Evolutionary conservation across 2,329 filamentous ascomycete species (phyloP).

Genomic region (Fusarium virguliforme): DNA sequence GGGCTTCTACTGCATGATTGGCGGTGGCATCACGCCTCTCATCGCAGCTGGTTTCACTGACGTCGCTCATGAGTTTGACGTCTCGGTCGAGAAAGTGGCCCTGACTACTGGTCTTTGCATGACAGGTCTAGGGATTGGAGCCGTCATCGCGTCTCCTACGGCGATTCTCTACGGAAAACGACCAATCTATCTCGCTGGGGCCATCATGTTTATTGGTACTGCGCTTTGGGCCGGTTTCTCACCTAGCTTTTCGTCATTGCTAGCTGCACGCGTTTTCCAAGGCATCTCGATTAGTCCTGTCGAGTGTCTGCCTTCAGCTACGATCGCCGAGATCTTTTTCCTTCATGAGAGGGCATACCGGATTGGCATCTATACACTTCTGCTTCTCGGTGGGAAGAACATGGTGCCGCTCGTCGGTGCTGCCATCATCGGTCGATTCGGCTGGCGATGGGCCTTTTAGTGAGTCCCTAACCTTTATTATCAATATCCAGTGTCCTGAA

Average conservation of each 20-base stretch:
- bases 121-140: conserved; percentile 10
- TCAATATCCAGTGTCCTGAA: background rate
- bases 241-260: background rate
- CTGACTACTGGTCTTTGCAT: conserved; percentile 13
- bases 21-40: conserved; percentile 15
- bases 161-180: conserved; percentile 12
- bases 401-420: conserved; percentile 90
- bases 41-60: conserved; percentile 10
- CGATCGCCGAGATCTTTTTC: conserved; percentile 96
- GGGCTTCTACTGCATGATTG: conserved; percentile 16
- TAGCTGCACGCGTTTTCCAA: conserved; percentile 2
- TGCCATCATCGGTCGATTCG: conserved; percentile 81
- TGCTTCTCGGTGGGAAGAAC: conserved; percentile 92
- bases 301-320: conserved; percentile 72
- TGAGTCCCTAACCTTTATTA: conserved; percentile 57
- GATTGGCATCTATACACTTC: conserved; percentile 92
- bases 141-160: conserved; percentile 11
- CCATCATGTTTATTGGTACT: conserved; percentile 5
- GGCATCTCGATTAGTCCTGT: conserved; percentile 11
- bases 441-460: conserved; percentile 95
- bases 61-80: conserved; percentile 3
- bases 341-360: conserved; percentile 93
- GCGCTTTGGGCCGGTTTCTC: background rate
- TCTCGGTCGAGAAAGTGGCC: conserved; percentile 1
- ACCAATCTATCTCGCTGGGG: background rate